Percentiles rank a stretch among this genome's conserved stretches.
Evolutionary conservation across 495 filamentous ascomycete species (phyloP).

Genomic region (Hypoxylon intermedium): DNA sequence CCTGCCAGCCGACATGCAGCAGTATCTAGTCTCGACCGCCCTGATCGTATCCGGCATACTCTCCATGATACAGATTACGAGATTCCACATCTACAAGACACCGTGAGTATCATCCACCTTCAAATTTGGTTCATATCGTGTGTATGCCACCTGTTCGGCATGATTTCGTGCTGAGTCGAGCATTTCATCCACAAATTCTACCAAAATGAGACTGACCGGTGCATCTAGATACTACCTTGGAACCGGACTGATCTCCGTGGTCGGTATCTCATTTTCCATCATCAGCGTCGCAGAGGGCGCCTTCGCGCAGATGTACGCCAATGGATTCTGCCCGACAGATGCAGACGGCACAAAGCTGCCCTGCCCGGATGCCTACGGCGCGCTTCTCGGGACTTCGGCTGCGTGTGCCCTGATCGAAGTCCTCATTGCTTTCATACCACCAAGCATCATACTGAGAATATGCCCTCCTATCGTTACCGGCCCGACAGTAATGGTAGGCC

Average conservation of each 20-base stretch:
- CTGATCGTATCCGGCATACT: conserved; percentile 85
- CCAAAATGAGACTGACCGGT: background rate
- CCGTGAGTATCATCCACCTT: conserved; percentile 55
- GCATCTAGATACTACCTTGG: conserved; percentile 71
- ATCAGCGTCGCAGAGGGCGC: conserved; percentile 84
- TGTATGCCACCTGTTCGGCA: background rate
- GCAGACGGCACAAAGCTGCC: conserved; percentile 71
- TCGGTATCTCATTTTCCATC: conserved; percentile 85
- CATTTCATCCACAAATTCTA: background rate
- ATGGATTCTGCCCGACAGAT: conserved; percentile 74
- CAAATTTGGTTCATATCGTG: background rate
- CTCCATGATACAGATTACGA: conserved; percentile 80
- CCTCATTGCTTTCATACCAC: conserved; percentile 76
- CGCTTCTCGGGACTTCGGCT: conserved; percentile 76
- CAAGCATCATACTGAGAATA: conserved; percentile 70
- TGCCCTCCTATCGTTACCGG: conserved; percentile 93
- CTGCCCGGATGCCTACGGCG: conserved; percentile 86
- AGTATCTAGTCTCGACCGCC: conserved; percentile 86
- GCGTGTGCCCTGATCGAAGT: conserved; percentile 78
- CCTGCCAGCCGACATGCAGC: conserved; percentile 62
- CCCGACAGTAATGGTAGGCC: conserved; percentile 74
- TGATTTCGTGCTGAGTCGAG: background rate
- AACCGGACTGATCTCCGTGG: conserved; percentile 89
- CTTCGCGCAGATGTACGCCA: conserved; percentile 84
- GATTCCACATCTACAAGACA: conserved; percentile 81